Evolutionary conservation across 176 grass and related monocot genomes (phyloP).

Genomic region (Musa schizocarpa): DNA sequence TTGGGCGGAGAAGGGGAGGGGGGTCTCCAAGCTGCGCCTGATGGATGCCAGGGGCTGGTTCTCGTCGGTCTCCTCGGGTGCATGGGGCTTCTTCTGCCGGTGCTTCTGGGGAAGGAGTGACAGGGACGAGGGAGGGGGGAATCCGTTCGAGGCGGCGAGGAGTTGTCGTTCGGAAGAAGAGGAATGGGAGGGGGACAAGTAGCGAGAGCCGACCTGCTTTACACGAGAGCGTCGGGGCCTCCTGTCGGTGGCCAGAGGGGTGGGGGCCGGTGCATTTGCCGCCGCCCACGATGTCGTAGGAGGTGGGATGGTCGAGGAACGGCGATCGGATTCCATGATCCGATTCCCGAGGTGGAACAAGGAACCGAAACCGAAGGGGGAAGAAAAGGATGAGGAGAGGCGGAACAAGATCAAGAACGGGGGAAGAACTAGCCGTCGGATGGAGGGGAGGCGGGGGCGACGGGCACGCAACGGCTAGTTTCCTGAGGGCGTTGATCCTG

Average conservation of each 20-base stretch:
- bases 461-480: too few relatives aligned
- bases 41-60: conserved; percentile 29
- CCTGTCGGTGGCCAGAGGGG: conserved; percentile 12
- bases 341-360: not conserved
- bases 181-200: conserved; percentile 42
- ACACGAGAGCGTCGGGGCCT: conserved; percentile 41
- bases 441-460: too few relatives aligned
- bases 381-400: not conserved
- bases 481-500: too few relatives aligned
- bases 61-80: conserved; percentile 34
- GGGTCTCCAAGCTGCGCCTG: conserved; percentile 9
- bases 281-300: conserved; percentile 15
- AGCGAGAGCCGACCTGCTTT: conserved; percentile 69
- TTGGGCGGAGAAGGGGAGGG: not conserved
- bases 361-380: not conserved
- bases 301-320: conserved; percentile 1
- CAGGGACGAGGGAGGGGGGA: conserved; percentile 14
- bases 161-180: conserved; percentile 27
- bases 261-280: conserved; percentile 7
- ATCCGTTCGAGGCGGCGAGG: conserved; percentile 18
- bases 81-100: not conserved
- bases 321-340: too few relatives aligned
- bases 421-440: too few relatives aligned
- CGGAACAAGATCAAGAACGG: not conserved
- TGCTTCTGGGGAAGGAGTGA: conserved; percentile 16